phyloP scores from a whole-genome alignment of 108 stramenopile species.

The Mayamaea pseudoterrestris region DNA sequence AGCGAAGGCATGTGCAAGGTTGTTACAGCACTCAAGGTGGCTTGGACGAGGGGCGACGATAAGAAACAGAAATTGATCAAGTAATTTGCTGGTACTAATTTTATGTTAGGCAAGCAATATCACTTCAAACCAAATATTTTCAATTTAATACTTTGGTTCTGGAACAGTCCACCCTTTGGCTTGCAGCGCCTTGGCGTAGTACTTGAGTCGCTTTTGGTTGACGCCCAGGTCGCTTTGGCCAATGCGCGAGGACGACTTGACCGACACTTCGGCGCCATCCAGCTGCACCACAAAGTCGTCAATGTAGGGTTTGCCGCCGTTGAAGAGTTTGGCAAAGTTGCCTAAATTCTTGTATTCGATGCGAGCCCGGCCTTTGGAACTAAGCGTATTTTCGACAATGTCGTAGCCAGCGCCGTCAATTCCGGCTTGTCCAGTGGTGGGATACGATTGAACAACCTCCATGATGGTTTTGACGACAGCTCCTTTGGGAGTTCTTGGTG shows the following conservation, averaged over 20 bases:
- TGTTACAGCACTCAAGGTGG: slow-evolving; percentile 35
- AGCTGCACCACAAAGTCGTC: slow-evolving; percentile 69
- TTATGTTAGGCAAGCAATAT: too few species aligned
- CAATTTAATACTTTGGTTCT: slow-evolving; percentile 15
- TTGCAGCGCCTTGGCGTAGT: slow-evolving; percentile 6
- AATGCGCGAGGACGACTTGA: slow-evolving; percentile 50
- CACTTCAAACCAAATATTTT: too few species aligned
- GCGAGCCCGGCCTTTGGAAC: slow-evolving; percentile 19
- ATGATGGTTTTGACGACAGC: background rate
- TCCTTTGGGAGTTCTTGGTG: slow-evolving; percentile 14
- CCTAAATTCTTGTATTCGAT: slow-evolving; percentile 73
- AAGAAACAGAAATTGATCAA: too few species aligned
- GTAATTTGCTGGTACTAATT: too few species aligned
- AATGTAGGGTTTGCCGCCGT: slow-evolving; percentile 77
- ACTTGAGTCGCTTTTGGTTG: slow-evolving; percentile 52
- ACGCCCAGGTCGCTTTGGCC: slow-evolving; percentile 81
- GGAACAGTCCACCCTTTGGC: slow-evolving; percentile 21
- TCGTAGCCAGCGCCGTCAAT: slow-evolving; percentile 66
- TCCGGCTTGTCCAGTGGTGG: slow-evolving; percentile 28
- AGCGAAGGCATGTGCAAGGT: slow-evolving; percentile 58
- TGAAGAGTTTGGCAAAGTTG: slow-evolving; percentile 73
- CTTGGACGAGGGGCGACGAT: slow-evolving; percentile 14
- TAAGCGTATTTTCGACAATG: slow-evolving; percentile 41
- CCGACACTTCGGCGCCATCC: slow-evolving; percentile 31
- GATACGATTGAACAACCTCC: slow-evolving; percentile 1